phyloP scores from a whole-genome alignment of 306 rosid species.

The Arachis hypogaea region DNA sequence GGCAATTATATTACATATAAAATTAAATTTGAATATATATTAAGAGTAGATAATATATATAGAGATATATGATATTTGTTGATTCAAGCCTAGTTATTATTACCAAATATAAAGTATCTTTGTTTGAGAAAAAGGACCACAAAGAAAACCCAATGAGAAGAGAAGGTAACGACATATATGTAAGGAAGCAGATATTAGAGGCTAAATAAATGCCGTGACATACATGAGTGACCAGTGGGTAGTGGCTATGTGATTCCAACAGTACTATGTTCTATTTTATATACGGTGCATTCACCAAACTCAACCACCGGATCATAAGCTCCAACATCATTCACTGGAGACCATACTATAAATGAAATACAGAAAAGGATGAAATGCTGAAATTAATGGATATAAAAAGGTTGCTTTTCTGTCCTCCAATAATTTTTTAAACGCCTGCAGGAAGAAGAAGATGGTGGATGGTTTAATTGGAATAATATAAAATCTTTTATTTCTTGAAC shows the following conservation, averaged over 20 bases:
- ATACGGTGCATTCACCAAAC: slow-evolving; percentile 34
- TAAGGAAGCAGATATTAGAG: slow-evolving; percentile 25
- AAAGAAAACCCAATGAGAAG: slow-evolving; percentile 27
- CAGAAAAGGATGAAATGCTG: background rate
- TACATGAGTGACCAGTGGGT: slow-evolving; percentile 27
- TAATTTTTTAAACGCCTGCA: background rate
- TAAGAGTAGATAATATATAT: too few species aligned
- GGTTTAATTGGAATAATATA: too few species aligned
- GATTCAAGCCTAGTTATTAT: too few species aligned
- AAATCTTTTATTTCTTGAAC: background rate
- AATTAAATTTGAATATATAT: too few species aligned
- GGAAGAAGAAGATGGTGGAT: background rate
- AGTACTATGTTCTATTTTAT: background rate
- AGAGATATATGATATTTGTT: too few species aligned
- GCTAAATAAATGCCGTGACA: slow-evolving; percentile 40
- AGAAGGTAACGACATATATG: background rate
- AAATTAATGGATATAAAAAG: background rate
- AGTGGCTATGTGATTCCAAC: slow-evolving; percentile 25
- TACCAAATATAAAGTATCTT: too few species aligned
- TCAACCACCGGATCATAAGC: slow-evolving; percentile 39
- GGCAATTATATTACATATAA: too few species aligned
- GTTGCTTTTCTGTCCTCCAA: background rate
- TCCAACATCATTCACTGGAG: background rate
- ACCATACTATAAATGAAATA: background rate
- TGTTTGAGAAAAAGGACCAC: slow-evolving; percentile 3